Evolutionary conservation across 495 filamentous ascomycete genomes (phyloP), one percentile per base, ranked within the genome.

Genomic region (Hyphodiscus hymeniophilus): DNA sequence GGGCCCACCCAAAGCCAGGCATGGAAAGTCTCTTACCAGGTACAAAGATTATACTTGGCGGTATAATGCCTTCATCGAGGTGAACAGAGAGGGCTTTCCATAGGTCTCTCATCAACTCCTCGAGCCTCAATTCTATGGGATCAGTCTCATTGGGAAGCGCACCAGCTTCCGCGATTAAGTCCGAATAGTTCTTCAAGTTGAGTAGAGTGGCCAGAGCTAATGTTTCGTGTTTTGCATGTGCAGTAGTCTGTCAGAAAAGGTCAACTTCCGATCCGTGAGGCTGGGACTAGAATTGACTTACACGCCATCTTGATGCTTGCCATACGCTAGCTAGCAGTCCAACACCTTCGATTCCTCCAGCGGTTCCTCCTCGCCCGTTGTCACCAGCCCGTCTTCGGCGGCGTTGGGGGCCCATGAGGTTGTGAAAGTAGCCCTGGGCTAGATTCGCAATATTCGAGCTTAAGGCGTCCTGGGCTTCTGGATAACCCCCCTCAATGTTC

Each of bases 131-230:
- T n/a, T 36, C 15, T 36, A n/a, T 16, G 18, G 18, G 15, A 31
- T 28, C 1, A 47, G 23, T 0, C n/a, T n/a, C n/a, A n/a, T n/a
- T n/a, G n/a, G n/a, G n/a, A n/a, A n/a, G n/a, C n/a, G n/a, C n/a
- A n/a, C 45, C 45, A 5, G 45, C 32, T 22, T 47, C 33, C 3
- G 36, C n/a, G 22, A 47, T 6, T 26, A 18, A 18, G 4, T 32
- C 17, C 12, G 38, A 20, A 7, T 18, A 2, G 12, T 47, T 38
- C 4, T 38, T 33, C 7, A 47, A 11, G 16, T 39, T 47, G 3
- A 47, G 20, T n/a, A 47, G 22, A 26, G 45, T 47, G 15, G 45
- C 45, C 7, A 47, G 45, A 2, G 33, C 45, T 17, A 47, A 21
- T 1, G 45, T 38, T 39, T 47, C 45, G 11, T 47, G 45, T 18